These are phyloP conservation scores for Dichomitus squalens DNA, from an alignment of 1,284 basidiomycete genomes.

Conservation along the genomic window DNA sequence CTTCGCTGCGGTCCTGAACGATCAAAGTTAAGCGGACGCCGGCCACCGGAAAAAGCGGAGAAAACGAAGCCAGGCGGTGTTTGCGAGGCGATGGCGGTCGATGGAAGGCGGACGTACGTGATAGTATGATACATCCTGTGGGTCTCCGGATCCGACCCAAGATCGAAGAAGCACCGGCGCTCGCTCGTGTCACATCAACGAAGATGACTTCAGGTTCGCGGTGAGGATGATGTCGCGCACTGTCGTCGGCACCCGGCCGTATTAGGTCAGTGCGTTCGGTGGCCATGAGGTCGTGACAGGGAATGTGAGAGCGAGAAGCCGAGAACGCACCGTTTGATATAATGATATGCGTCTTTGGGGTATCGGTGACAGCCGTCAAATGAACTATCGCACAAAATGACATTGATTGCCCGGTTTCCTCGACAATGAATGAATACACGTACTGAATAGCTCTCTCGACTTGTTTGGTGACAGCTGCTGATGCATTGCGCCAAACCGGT, in stretches of 20 bases:
- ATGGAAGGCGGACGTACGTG: background rate
- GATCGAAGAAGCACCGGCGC: background rate
- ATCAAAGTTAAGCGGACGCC: too few relatives aligned
- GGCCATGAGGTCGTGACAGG: background rate
- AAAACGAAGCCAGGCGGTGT: too few relatives aligned
- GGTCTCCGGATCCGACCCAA: background rate
- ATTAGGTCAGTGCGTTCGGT: background rate
- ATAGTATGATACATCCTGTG: background rate
- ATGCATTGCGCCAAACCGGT: slow-evolving; percentile 72
- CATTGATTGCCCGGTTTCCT: background rate
- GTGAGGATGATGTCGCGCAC: slow-evolving; percentile 48
- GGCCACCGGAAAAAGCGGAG: too few relatives aligned
- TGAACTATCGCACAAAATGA: slow-evolving; percentile 55
- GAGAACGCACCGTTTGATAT: slow-evolving; percentile 41
- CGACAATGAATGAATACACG: slow-evolving; percentile 26
- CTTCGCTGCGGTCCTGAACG: too few relatives aligned
- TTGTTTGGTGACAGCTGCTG: slow-evolving; percentile 67
- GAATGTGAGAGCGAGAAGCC: background rate
- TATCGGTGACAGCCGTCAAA: slow-evolving; percentile 78
- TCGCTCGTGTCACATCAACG: slow-evolving; percentile 29
- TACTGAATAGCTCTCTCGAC: slow-evolving; percentile 70
- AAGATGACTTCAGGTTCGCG: slow-evolving; percentile 39
- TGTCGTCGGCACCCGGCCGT: slow-evolving; percentile 21
- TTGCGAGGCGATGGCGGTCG: too few relatives aligned
- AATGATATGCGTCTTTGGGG: slow-evolving; percentile 41